Evolutionary conservation across 495 filamentous ascomycete genomes (phyloP), one percentile per base, ranked within the genome.

Genomic region (Lasiosphaeria hispida): DNA sequence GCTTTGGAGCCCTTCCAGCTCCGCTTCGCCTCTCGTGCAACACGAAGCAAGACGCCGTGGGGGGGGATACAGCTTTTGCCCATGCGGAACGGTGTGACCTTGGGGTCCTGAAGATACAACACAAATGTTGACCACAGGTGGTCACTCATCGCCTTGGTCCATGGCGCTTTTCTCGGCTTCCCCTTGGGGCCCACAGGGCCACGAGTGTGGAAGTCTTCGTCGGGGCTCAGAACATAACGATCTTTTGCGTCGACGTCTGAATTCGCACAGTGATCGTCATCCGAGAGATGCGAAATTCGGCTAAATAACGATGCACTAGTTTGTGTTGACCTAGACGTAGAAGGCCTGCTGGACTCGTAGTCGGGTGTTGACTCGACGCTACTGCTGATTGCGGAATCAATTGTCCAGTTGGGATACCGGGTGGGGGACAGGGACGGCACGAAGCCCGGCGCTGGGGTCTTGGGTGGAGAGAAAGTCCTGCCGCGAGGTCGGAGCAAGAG

Each of bases 121-220:
- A 89, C 76, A 67, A 96, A 97, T 2, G 89, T 92, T 36, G 88
- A 85, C 95, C 95, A 97, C 33, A 98, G 72, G 67, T 98, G 94
- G 37, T 87, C 85, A 71, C 92, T 92, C 90, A 96, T 95, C 15
- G 91, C 88, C 44, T 86, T 82, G 2, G 89, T 95, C 92, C 92
- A 98, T 1, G 77, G 77, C 7, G 75, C 77, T 60, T 74, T 80
- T 53, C 76, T 70, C 41, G 60, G 52, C 45, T 71, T 73, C 5
- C 42, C 62, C 36, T 70, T 61, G 35, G 53, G 13, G 23, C 45
- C 47, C 30, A 53, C 42, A 8, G 53, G 54, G n/a, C 55, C 63
- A 11, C 51, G 60, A 36, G 52, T 11, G 6, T 55, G 57, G 1
- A 59, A 5, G 43, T 42, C 38, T 1, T 66, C 40, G 49, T 61